These are phyloP conservation scores for Aspergillus steynii DNA, from an alignment of 495 filamentous ascomycete genomes.

Conservation along the genomic window DNA sequence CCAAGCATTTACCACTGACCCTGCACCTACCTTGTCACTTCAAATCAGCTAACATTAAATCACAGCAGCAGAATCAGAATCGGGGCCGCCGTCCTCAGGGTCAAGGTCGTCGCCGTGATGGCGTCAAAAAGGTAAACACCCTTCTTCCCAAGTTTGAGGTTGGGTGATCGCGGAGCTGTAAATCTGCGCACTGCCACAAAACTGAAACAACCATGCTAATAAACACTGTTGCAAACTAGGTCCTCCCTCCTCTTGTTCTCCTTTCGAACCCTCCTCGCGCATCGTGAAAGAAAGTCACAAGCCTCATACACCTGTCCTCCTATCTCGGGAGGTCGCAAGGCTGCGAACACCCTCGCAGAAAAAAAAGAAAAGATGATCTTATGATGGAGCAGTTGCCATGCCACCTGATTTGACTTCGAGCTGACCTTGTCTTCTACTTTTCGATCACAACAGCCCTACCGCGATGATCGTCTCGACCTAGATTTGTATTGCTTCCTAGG, in stretches of 20 bases:
- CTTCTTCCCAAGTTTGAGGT: background rate
- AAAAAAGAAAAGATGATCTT: conserved; percentile 19
- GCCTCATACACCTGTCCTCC: conserved; percentile 30
- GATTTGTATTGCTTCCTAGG: conserved; percentile 46
- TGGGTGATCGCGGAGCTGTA: background rate
- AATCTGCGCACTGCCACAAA: background rate
- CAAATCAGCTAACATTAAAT: conserved; percentile 14
- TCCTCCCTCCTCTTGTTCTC: conserved; percentile 45
- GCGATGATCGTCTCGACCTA: conserved; percentile 54
- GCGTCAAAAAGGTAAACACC: conserved; percentile 72
- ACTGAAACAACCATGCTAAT: conserved; percentile 22
- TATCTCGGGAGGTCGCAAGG: background rate
- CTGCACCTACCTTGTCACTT: background rate
- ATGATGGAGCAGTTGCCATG: conserved; percentile 45
- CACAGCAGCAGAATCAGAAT: conserved; percentile 28
- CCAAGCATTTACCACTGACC: background rate
- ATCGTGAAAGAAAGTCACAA: conserved; percentile 39
- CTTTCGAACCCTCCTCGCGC: conserved; percentile 39
- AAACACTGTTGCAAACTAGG: conserved; percentile 33
- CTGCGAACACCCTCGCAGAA: background rate
- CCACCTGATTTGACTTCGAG: conserved; percentile 50
- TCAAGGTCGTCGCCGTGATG: conserved; percentile 69
- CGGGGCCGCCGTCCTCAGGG: conserved; percentile 57
- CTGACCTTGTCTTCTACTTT: conserved; percentile 55
- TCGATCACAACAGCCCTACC: conserved; percentile 55